Evolutionary conservation across 306 rosid species (phyloP).

Genomic region (Prunus armeniaca): DNA sequence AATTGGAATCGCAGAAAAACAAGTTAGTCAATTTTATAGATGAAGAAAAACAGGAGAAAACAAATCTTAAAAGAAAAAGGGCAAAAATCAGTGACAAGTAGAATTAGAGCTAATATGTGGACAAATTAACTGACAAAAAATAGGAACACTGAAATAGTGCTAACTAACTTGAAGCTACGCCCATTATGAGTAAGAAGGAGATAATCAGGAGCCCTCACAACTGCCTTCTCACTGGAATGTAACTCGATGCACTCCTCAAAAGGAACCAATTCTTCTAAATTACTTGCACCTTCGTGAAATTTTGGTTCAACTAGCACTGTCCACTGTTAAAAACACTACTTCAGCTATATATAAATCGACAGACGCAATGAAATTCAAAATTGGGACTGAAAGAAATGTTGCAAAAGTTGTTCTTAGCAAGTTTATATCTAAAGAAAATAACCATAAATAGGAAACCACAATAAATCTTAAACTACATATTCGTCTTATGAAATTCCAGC

Average conservation of each 20-base stretch:
- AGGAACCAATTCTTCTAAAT: slow-evolving; percentile 82
- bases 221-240: slow-evolving; percentile 57
- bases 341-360: neutral
- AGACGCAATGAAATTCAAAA: neutral
- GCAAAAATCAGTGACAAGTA: neutral
- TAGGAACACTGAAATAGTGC: slow-evolving; percentile 23
- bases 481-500: slow-evolving; percentile 14
- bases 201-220: slow-evolving; percentile 79
- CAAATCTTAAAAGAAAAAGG: neutral
- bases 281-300: slow-evolving; percentile 89
- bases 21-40: neutral
- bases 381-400: neutral
- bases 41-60: neutral
- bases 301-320: slow-evolving; percentile 73
- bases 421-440: neutral
- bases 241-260: slow-evolving; percentile 93
- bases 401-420: neutral
- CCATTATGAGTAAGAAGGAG: slow-evolving; percentile 91
- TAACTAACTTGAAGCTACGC: slow-evolving; percentile 83
- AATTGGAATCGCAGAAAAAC: neutral
- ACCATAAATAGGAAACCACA: neutral
- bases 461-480: neutral
- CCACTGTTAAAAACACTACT: slow-evolving; percentile 62
- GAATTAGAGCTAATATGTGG: neutral
- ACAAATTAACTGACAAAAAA: slow-evolving; percentile 4